Percentiles rank a stretch among this genome's conserved stretches.
These are phyloP conservation scores for Mrakia blollopis DNA, from an alignment of 768 basidiomycete genomes.

Conservation along the genomic window DNA sequence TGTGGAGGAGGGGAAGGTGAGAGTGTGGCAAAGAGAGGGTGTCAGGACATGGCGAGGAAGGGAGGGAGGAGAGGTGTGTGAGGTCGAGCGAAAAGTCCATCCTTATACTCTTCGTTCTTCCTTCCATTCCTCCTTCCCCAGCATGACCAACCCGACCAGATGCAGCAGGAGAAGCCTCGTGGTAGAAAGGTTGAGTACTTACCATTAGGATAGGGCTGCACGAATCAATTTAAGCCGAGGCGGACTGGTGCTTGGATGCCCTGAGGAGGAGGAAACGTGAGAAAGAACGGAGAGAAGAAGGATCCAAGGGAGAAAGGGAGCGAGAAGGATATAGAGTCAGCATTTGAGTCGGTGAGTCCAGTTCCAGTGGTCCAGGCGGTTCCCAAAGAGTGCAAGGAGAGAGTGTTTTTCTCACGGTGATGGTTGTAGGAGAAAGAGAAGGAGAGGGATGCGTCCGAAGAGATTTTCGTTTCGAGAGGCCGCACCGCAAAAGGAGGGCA, in stretches of 20 bases:
- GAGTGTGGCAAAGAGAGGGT: background rate
- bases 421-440: background rate
- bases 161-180: too few species aligned
- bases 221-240: slow-evolving; percentile 18
- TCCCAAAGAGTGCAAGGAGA: background rate
- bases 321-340: background rate
- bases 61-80: background rate
- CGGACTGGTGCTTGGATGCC: slow-evolving; percentile 22
- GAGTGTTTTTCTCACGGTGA: background rate
- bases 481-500: too few species aligned
- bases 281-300: background rate
- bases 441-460: too few species aligned
- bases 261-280: background rate
- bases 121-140: background rate
- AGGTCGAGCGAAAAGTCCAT: background rate
- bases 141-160: too few species aligned
- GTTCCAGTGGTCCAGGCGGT: too few species aligned
- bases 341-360: background rate
- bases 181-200: background rate
- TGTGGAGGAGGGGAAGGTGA: background rate
- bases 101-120: background rate
- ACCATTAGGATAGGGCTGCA: slow-evolving; percentile 24
- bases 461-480: too few species aligned
- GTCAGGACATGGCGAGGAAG: background rate
- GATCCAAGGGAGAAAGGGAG: background rate